phyloP scores from a whole-genome alignment of 2,329 filamentous ascomycete species.

The Colletotrichum viniferum region DNA sequence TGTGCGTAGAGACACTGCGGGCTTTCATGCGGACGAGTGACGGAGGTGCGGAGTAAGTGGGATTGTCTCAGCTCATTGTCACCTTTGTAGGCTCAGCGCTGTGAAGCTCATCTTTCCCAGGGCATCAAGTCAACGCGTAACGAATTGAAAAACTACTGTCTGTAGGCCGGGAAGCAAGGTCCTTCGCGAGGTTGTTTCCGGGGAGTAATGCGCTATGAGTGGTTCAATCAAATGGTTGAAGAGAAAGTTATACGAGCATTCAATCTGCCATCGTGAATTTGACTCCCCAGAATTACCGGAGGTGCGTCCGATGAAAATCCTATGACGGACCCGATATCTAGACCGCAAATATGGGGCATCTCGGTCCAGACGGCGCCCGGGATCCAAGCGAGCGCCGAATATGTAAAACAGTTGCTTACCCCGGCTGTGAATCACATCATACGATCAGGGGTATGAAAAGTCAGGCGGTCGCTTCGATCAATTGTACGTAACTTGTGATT shows the following conservation, averaged over 20 bases:
- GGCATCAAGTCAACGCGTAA: background rate
- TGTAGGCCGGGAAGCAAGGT: background rate
- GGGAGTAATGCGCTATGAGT: background rate
- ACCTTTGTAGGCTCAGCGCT: too few species aligned
- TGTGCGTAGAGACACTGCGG: background rate
- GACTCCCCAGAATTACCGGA: background rate
- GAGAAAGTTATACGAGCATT: background rate
- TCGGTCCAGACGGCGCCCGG: background rate
- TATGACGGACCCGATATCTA: background rate
- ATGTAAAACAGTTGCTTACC: accelerated
- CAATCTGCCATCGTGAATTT: background rate
- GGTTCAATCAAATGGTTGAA: too few species aligned
- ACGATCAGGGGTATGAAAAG: background rate
- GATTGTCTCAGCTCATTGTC: background rate
- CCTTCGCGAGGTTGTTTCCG: background rate
- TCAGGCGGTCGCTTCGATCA: too few species aligned
- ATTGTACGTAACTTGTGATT: background rate
- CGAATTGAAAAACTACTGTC: too few species aligned
- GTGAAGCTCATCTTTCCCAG: too few species aligned
- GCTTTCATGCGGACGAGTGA: background rate
- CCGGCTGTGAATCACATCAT: background rate
- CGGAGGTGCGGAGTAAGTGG: background rate
- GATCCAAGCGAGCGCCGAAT: background rate
- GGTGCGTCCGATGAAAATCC: background rate
- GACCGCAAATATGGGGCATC: background rate